These are phyloP conservation scores for Lasiosphaeris hirsuta DNA, from an alignment of 495 filamentous ascomycete genomes.

Conservation along the genomic window DNA sequence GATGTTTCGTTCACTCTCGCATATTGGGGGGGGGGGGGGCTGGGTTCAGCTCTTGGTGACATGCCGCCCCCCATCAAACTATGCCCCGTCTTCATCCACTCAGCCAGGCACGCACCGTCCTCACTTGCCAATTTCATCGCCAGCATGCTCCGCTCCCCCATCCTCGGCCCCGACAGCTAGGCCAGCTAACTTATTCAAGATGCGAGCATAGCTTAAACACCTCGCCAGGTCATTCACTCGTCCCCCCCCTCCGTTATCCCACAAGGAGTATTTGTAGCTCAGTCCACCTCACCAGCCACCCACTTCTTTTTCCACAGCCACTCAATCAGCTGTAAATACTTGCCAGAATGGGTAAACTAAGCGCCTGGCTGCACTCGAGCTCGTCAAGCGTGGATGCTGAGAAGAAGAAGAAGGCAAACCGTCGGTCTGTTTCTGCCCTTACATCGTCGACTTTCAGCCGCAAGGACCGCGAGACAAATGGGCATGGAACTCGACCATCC, in stretches of 20 bases:
- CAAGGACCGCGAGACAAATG: constrained; percentile 21
- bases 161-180: too few relatives aligned
- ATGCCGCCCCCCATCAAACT: background rate
- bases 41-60: background rate
- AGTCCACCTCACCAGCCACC: background rate
- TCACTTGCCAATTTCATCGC: background rate
- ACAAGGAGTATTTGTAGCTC: constrained; percentile 1
- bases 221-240: background rate
- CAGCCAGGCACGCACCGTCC: background rate
- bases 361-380: constrained; percentile 30
- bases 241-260: background rate
- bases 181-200: background rate
- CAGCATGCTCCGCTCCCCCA: background rate
- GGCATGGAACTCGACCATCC: background rate
- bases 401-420: constrained; percentile 31
- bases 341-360: constrained; percentile 19
- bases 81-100: background rate
- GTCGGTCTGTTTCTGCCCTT: constrained; percentile 24
- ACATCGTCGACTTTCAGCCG: constrained; percentile 14
- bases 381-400: constrained; percentile 24
- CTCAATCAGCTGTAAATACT: background rate
- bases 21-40: too few relatives aligned
- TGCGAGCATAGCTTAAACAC: background rate
- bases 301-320: background rate
- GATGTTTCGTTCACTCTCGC: too few relatives aligned